Evolutionary conservation across 2,329 filamentous ascomycete species (phyloP), one percentile per base, ranked within the genome.

Genomic region (Fusarium piperis): DNA sequence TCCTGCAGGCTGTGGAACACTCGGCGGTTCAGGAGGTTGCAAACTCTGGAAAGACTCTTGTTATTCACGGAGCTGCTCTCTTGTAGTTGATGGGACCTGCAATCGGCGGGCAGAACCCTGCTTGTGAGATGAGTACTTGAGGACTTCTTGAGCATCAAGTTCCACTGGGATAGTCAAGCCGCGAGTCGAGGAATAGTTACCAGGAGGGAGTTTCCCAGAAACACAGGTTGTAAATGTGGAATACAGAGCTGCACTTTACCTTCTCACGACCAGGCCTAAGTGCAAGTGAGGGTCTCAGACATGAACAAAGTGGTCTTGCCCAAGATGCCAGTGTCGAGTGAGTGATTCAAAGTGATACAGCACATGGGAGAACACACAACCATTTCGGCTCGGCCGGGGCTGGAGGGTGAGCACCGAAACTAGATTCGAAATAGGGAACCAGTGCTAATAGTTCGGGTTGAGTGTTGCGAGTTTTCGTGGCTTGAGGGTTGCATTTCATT

Each of bases 1-100:
- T 94, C 36, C 83, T 93, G 15, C 79, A 92, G 38, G 89, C 87
- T 64, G 82, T 93, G 26, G 93, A 96, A 77, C 84, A 88, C 76
- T 90, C 90, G 2, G 82, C 89, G 63, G 83, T 86, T 56, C 88
- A 92, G 75, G 87, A 92, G 71, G 82, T 87, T 53, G 85, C 85
- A 51, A 83, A 86, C 67, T 86, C 87, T 77, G 90, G 90, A 80
- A 93, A 91, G 81, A 90, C 91, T 60, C 85, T 94, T 61, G 84
- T 92, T 44, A 91, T 92, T 79, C 86, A 88, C 57, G 86, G 86
- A 36, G 65, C 73, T 46, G 41, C 74, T 9, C 58, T 74, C 26
- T 74, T 18, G 39, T 23, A 23, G 12, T 18, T 8, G 15, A 53
- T 53, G 51, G 12, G 32, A 52, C 28, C 18, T 16, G 16, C 23